Conservation (phyloP, 345 rosid genomes). For the Linum trigynum region DNA sequence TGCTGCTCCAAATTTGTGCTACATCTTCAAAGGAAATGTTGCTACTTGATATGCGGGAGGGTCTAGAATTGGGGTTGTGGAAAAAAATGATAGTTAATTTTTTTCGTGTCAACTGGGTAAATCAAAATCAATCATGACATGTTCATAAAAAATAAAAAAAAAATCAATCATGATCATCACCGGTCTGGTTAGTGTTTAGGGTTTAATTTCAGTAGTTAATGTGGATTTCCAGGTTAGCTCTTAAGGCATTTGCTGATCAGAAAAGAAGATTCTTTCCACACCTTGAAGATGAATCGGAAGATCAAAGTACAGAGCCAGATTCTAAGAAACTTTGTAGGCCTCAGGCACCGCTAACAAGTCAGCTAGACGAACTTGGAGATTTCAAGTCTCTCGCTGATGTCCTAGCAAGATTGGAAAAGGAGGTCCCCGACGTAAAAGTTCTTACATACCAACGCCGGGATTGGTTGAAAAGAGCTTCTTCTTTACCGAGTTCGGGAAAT, state of each 20-base stretch:
- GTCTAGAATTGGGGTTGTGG: neutral
- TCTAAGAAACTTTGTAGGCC: conserved; percentile 42
- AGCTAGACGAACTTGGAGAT: conserved; percentile 37
- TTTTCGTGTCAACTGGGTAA: neutral
- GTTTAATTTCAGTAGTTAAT: neutral
- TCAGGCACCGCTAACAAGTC: conserved; percentile 23
- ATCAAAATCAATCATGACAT: neutral
- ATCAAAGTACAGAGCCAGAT: conserved; percentile 29
- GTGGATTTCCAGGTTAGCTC: conserved; percentile 58
- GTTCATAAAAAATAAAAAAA: too few relatives aligned
- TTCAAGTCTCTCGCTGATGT: conserved; percentile 60
- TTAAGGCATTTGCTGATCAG: conserved; percentile 91
- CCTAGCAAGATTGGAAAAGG: conserved; percentile 43
- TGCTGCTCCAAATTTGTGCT: too few relatives aligned
- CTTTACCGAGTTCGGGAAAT: conserved; percentile 45
- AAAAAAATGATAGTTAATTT: too few relatives aligned
- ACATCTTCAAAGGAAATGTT: too few relatives aligned
- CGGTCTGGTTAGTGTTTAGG: neutral
- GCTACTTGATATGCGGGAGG: too few relatives aligned
- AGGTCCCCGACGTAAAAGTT: conserved; percentile 49
- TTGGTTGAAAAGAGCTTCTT: conserved; percentile 82
- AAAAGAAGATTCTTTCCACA: conserved; percentile 82
- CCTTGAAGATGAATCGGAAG: conserved; percentile 49
- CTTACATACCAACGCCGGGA: conserved; percentile 60
- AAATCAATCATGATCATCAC: neutral